A percentile compares a stretch with the other conserved stretches of the same genome.
These are phyloP conservation scores for Capillidium heterosporum DNA, from an alignment of 371 early-diverging fungal species.

Conservation along the genomic window DNA sequence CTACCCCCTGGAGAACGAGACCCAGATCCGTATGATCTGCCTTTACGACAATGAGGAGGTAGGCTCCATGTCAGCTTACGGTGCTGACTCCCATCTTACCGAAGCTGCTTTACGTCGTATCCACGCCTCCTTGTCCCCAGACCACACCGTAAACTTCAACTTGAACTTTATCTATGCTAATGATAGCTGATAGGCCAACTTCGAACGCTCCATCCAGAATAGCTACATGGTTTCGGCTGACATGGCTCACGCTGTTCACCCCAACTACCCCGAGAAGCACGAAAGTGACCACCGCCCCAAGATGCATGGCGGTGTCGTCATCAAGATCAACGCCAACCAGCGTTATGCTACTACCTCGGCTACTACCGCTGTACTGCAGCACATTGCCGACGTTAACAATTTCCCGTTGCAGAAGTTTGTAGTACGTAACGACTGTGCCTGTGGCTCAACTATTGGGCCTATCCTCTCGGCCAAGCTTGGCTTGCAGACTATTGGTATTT, in stretches of 20 bases:
- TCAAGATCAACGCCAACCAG: constrained; percentile 92
- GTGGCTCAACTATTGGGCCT: constrained; percentile 93
- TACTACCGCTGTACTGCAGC: constrained; percentile 61
- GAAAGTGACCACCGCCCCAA: constrained; percentile 80
- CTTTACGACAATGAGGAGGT: constrained; percentile 97
- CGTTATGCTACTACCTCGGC: constrained; percentile 88
- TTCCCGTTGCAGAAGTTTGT: constrained; percentile 91
- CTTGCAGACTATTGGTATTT: constrained; percentile 75
- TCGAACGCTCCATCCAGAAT: constrained; percentile 68
- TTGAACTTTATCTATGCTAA: no score
- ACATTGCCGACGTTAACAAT: constrained; percentile 47
- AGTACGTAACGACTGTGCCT: constrained; percentile 83
- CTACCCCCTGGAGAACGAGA: constrained; percentile 33
- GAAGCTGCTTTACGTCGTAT: constrained; percentile 46
- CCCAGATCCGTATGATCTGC: constrained; percentile 66
- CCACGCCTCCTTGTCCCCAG: constrained; percentile 13
- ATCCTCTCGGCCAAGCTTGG: constrained; percentile 87
- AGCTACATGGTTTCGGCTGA: constrained; percentile 81
- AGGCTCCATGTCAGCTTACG: constrained; percentile 87
- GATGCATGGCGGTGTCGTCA: constrained; percentile 87
- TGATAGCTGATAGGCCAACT: constrained; percentile 24
- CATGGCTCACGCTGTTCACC: constrained; percentile 87
- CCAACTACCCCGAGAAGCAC: constrained; percentile 74
- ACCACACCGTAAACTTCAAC: not conserved
- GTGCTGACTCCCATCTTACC: constrained; percentile 82